Evolutionary conservation across 2,329 filamentous ascomycete species (phyloP), one percentile per base, ranked within the genome.

Genomic region (Fusarium verrucosum): DNA sequence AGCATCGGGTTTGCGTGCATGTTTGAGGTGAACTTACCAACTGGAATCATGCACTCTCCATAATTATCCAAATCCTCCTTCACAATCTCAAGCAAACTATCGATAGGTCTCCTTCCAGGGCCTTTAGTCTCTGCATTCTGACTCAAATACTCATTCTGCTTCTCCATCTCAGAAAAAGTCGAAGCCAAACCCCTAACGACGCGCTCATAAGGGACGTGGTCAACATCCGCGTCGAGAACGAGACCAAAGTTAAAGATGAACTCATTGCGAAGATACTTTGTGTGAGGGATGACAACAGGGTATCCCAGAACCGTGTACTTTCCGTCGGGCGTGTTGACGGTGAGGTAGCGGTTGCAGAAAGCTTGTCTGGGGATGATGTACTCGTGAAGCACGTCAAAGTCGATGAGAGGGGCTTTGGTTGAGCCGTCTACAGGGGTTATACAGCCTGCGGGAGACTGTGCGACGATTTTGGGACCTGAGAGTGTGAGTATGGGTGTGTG

Each of bases 231-330:
- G 46, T 90, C 86, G 45, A 97, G 83, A 25, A 97, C 90, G 40
- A 98, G 82, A 58, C 92, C 93, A 74, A 98, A 97, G 77, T 98
- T 98, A 86, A 98, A 99, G 74, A 97, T 97, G 82, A 97, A 98
- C 77, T 96, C 92, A 78, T 97, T 97, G 57, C 95, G 89, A 73
- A 90, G 87, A 74, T 98, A 97, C 69, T 90, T 89, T 52, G 88
- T 85, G 65, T 93, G 87, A 47, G 90, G 87, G 73, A 98, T 92
- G 74, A 92, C 94, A 50, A 98, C 90, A 0, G 95, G 95, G 71
- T 93, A 92, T 16, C 94, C 92, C 30, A 99, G 84, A 52, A 99
- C 87, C 56, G 89, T 88, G 77, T 94, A 90, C 66, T 86, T 86
- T 68, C 83, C 82, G 52, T 87, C 85, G 0, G 87, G 86, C 41